Percentiles rank a stretch among this genome's conserved stretches.
Evolutionary conservation across 495 filamentous ascomycete genomes (phyloP).

Genomic region (Aspergillus cavernicola): DNA sequence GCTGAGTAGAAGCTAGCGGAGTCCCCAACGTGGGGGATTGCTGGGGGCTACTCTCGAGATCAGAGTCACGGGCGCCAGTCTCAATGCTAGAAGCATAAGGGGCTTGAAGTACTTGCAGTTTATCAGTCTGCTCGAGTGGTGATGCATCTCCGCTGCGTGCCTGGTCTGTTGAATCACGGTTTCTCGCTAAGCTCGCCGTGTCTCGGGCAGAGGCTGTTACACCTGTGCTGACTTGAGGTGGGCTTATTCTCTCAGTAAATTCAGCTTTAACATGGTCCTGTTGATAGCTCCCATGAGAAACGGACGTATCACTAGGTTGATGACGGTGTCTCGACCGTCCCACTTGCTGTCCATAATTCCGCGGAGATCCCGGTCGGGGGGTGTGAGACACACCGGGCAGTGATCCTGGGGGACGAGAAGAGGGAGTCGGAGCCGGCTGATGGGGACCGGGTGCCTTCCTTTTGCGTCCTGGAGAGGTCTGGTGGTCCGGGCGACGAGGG

Average conservation of each 20-base stretch:
- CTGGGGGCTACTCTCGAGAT: slow-evolving; percentile 15
- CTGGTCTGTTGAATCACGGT: not conserved
- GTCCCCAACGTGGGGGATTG: slow-evolving; percentile 4
- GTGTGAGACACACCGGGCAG: not conserved
- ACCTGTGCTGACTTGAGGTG: not conserved
- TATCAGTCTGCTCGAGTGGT: not conserved
- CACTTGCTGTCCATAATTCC: not conserved
- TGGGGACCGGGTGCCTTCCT: slow-evolving; percentile 40
- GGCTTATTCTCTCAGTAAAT: slow-evolving; percentile 1
- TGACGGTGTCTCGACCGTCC: slow-evolving; percentile 4
- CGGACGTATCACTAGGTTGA: slow-evolving; percentile 8
- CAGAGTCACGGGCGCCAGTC: slow-evolving; percentile 10
- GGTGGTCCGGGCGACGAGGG: slow-evolving; percentile 32
- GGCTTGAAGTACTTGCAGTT: not conserved
- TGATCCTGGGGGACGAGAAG: slow-evolving; percentile 18
- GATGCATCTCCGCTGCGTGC: not conserved
- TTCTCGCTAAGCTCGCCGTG: not conserved
- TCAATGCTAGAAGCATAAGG: slow-evolving; percentile 8
- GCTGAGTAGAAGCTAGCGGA: not conserved
- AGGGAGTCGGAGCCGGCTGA: slow-evolving; percentile 34
- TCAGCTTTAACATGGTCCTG: slow-evolving; percentile 1
- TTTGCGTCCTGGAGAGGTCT: slow-evolving; percentile 38
- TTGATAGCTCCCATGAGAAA: not conserved
- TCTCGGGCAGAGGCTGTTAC: not conserved
- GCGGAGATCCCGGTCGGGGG: slow-evolving; percentile 13